These are phyloP conservation scores for Arachnomyces sp. DNA, from an alignment of 2,329 filamentous ascomycete genomes.

Conservation along the genomic window DNA sequence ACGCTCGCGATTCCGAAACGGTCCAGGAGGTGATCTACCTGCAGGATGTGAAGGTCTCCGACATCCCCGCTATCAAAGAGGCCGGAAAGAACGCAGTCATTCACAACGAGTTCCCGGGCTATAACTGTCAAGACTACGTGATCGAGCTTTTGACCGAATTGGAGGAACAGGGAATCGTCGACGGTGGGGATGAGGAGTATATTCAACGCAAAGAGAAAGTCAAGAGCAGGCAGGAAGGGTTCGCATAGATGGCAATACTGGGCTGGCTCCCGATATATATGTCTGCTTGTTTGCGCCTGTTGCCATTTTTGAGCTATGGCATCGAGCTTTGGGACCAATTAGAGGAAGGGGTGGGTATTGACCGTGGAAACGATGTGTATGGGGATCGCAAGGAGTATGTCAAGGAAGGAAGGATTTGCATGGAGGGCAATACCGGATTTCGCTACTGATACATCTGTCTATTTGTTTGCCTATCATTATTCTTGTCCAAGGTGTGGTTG, in stretches of 20 bases:
- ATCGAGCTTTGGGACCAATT: too few species aligned
- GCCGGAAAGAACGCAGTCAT: constrained; percentile 13
- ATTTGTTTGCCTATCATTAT: too few species aligned
- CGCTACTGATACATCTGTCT: too few species aligned
- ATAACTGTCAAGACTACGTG: constrained; percentile 21
- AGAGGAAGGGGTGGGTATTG: too few species aligned
- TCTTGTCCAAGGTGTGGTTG: too few species aligned
- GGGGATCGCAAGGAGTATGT: too few species aligned
- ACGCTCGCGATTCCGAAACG: constrained; percentile 4
- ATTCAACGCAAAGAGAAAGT: constrained; percentile 2
- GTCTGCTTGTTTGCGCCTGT: too few species aligned
- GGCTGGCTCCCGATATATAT: too few species aligned
- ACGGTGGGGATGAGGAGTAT: constrained; percentile 6
- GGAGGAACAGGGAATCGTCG: constrained; percentile 11
- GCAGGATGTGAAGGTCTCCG: constrained; percentile 3
- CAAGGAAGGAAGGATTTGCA: too few species aligned
- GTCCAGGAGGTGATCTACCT: constrained; percentile 7
- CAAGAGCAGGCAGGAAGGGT: constrained; percentile 7
- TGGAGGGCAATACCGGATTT: too few species aligned
- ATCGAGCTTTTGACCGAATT: constrained; percentile 18
- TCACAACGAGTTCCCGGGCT: constrained; percentile 16
- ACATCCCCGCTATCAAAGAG: constrained; percentile 10
- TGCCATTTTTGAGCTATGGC: too few species aligned
- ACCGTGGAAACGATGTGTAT: too few species aligned
- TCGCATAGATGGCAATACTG: neutral